Conservation (phyloP, 306 rosid species). For the Astragalus membranaceus region DNA sequence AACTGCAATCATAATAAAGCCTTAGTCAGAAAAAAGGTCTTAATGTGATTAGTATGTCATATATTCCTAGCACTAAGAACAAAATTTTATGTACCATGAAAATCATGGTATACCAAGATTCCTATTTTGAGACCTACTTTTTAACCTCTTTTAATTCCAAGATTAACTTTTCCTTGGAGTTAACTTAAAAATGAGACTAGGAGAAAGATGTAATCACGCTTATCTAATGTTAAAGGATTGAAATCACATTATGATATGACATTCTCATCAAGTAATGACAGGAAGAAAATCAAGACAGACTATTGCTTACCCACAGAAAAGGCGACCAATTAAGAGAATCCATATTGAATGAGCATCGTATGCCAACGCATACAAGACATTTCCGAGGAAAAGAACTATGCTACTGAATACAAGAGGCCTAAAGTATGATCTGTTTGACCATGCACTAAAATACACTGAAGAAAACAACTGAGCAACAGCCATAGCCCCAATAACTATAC, state of each 20-base stretch:
- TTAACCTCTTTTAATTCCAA: background rate
- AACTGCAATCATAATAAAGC: slow-evolving; percentile 40
- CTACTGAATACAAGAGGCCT: slow-evolving; percentile 96
- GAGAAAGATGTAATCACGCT: background rate
- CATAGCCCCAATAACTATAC: slow-evolving; percentile 95
- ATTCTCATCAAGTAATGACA: slow-evolving; percentile 12
- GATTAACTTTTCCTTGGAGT: background rate
- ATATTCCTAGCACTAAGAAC: slow-evolving; percentile 2
- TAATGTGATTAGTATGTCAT: background rate
- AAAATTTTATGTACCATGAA: background rate
- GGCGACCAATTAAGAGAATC: slow-evolving; percentile 92
- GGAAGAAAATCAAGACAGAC: slow-evolving; percentile 19
- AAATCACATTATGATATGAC: slow-evolving; percentile 2
- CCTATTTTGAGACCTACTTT: background rate
- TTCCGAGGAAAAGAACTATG: slow-evolving; percentile 70
- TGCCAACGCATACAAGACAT: slow-evolving; percentile 81
- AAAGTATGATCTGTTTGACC: slow-evolving; percentile 96
- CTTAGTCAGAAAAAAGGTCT: slow-evolving; percentile 11
- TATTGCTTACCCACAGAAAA: slow-evolving; percentile 83
- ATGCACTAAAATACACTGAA: slow-evolving; percentile 96
- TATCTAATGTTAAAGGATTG: background rate
- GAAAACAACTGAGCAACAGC: slow-evolving; percentile 98
- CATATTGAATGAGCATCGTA: slow-evolving; percentile 74
- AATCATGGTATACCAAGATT: background rate
- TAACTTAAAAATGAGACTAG: background rate